Evolutionary conservation across 176 grass and related monocot genomes (phyloP).

Genomic region (Rhynchospora tenuis): DNA sequence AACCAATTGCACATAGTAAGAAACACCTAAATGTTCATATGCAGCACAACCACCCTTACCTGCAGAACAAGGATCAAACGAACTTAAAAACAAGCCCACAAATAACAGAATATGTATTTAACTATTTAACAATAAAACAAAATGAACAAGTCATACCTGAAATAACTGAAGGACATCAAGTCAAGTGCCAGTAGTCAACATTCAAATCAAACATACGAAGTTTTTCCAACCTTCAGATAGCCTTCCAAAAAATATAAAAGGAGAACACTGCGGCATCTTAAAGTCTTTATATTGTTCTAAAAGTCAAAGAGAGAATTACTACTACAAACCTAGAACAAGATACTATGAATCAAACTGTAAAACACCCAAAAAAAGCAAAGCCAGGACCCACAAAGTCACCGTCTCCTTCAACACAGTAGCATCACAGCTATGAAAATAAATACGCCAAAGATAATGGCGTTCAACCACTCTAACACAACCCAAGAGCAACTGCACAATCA

Average conservation of each 20-base stretch:
- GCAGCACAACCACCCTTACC: background rate
- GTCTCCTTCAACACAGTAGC: background rate
- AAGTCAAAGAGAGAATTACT: background rate
- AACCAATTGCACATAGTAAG: background rate
- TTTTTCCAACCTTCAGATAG: conserved; percentile 1
- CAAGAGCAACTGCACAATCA: background rate
- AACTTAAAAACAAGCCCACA: background rate
- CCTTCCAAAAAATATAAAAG: background rate
- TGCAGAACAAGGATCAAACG: background rate
- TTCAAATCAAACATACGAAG: background rate
- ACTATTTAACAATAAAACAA: background rate
- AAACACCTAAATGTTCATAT: background rate
- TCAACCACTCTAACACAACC: conserved; percentile 2
- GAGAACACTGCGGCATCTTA: background rate
- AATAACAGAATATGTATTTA: background rate
- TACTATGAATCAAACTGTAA: conserved; percentile 1
- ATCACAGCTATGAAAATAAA: conserved; percentile 14
- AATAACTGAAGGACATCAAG: background rate
- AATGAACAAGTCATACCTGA: background rate
- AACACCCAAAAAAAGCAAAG: background rate
- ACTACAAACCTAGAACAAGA: conserved; percentile 4
- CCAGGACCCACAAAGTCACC: background rate
- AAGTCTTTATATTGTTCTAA: conserved; percentile 14
- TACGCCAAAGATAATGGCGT: background rate
- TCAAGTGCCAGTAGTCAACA: background rate